Conservation (phyloP, 2,329 filamentous ascomycete genomes). For the Blastomyces gilchristii region DNA sequence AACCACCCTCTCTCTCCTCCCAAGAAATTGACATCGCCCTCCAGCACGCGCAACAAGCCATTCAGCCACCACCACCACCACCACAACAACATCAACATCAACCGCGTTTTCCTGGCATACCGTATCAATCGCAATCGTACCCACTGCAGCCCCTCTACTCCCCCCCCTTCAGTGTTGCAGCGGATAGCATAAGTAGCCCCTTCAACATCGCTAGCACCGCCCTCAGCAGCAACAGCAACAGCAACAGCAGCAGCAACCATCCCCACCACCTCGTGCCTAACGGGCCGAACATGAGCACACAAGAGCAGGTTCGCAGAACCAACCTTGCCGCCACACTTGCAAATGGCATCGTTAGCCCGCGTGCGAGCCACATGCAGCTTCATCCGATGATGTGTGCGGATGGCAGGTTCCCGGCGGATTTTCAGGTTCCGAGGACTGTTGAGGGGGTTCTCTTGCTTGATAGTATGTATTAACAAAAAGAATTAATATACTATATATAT, state of each 20-base stretch:
- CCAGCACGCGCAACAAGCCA: background rate
- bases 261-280: background rate
- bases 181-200: background rate
- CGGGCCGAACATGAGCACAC: slow-evolving; percentile 7
- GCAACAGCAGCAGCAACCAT: background rate
- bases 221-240: background rate
- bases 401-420: slow-evolving; percentile 20
- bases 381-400: slow-evolving; percentile 19
- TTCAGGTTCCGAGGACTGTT: slow-evolving; percentile 17
- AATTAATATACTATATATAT: background rate
- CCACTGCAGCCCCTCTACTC: background rate
- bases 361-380: slow-evolving; percentile 16
- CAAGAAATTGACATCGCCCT: slow-evolving; percentile 1
- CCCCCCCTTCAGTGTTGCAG: background rate
- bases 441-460: slow-evolving; percentile 18
- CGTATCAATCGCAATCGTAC: background rate
- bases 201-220: background rate
- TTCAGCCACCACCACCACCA: background rate
- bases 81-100: background rate
- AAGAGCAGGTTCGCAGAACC: slow-evolving; percentile 16
- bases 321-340: slow-evolving; percentile 18
- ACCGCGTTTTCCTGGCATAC: background rate
- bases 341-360: slow-evolving; percentile 17
- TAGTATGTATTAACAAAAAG: slow-evolving; percentile 13
- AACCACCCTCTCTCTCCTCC: background rate